Percentiles rank a stretch among this genome's conserved stretches.
Evolutionary conservation across 176 grass and related monocot genomes (phyloP).

Genomic region (Paspalum vaginatum): DNA sequence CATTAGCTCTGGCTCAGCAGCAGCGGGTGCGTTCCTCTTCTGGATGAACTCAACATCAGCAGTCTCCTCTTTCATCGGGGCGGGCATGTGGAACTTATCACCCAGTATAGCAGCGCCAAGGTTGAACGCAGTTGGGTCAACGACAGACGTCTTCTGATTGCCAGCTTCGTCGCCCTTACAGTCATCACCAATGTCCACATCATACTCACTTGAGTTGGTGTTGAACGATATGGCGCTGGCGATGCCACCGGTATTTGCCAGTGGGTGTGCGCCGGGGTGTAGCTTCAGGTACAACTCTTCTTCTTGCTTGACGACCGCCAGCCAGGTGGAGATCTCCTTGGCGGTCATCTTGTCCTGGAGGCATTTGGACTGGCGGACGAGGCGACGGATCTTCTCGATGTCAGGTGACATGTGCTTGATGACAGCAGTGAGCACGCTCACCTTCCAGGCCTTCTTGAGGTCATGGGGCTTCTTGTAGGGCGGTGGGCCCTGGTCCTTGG

Average conservation of each 20-base stretch:
- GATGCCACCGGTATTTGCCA: conserved; percentile 33
- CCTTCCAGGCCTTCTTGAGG: conserved; percentile 98
- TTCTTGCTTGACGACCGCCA: conserved; percentile 92
- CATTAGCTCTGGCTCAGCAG: conserved; percentile 53
- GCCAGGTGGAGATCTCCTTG: conserved; percentile 95
- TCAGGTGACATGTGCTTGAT: conserved; percentile 99
- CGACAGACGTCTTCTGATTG: conserved; percentile 45
- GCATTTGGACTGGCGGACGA: conserved; percentile 92
- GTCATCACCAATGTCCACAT: conserved; percentile 76
- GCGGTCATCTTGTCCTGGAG: conserved; percentile 99
- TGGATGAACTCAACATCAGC: conserved; percentile 64
- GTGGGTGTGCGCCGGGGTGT: conserved; percentile 57
- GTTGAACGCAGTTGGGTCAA: conserved; percentile 51
- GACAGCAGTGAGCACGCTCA: conserved; percentile 93
- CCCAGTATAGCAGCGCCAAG: conserved; percentile 49
- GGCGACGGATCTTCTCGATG: conserved; percentile 92
- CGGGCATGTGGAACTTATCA: conserved; percentile 58
- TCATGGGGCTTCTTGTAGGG: conserved; percentile 99
- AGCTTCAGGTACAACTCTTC: conserved; percentile 81
- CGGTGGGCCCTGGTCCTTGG: conserved; percentile 76
- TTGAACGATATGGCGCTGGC: conserved; percentile 71
- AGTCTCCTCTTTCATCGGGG: conserved; percentile 74
- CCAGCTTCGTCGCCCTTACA: conserved; percentile 60
- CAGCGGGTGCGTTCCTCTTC: conserved; percentile 47
- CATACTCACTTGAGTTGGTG: conserved; percentile 79